Base-by-base conservation (phyloP, 1,139 yeast genomes). In the Saccharomyces hybrid region DNA sequence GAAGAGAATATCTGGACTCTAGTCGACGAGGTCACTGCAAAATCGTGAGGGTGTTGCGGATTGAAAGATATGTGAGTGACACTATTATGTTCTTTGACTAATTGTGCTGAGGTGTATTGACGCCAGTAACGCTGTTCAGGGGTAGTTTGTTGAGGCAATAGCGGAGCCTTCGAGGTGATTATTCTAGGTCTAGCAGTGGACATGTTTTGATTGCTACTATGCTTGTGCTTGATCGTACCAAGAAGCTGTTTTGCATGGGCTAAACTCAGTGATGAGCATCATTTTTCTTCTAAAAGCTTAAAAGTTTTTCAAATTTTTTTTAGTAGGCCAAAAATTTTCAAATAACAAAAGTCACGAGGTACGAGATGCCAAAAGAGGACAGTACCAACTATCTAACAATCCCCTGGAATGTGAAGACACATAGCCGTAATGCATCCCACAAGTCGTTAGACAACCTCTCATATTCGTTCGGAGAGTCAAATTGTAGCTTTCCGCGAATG, bases 51-150 rank as follows among this genome's bases (percentile, higher is more conserved):
- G 24, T 86, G 75, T 49, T 77, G 80, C 0, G 97, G 96, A 67
- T 88, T 91, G 76, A 93, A 95, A 61, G 85, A 80, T 55, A 93
- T 84, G 66, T 89, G 95, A 46, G 87, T 84, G 54, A 95, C 89
- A 31, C 97, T 88, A 69, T 88, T 90, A 73, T 88, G 93, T 71
- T 95, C 99, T 71, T 93, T 93, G 51, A 91, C 91, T 51, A 93
- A 77, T 66, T 91, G 91, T 1, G 98, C 95, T 62, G 83, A 86
- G 26, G 75, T 70, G 58, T 71, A 73, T 7, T 91, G 90, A 64
- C 95, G 78, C 99, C 99, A 95, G 73, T 88, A 93, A 63, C 95
- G 78, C 68, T 90, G 96, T 64, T 93, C 99, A 0, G 98, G 93
- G 0, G 97, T 90, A 2, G 93, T 85, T 64, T 87, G 91, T 12